Conservation (phyloP, 208 protist genomes). For the Trypanosoma conorhini region DNA sequence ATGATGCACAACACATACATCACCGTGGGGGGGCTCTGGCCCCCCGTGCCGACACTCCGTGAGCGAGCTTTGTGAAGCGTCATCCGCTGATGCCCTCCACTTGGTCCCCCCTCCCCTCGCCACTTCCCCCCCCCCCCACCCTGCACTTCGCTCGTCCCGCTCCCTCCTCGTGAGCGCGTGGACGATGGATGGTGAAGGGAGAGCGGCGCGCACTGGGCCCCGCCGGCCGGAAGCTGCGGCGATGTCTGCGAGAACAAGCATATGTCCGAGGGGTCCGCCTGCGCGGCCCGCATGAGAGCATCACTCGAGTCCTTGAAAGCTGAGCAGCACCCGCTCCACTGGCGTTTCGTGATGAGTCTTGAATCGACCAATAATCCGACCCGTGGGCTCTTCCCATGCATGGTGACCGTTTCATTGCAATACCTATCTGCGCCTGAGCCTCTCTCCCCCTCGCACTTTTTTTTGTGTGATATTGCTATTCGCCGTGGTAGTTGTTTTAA, state of each 20-base stretch:
- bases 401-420: conserved; percentile 18
- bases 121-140: neutral
- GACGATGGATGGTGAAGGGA: conserved; percentile 35
- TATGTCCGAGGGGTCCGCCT: conserved; percentile 26
- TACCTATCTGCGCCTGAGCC: neutral
- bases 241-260: conserved; percentile 40
- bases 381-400: neutral
- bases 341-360: conserved; percentile 9
- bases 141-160: conserved; percentile 56
- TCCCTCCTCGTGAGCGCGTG: conserved; percentile 10
- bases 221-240: neutral
- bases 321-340: conserved; percentile 1
- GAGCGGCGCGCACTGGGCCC: neutral
- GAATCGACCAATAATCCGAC: conserved; percentile 39
- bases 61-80: neutral
- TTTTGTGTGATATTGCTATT: conserved; percentile 21
- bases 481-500: neutral
- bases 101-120: neutral
- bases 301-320: conserved; percentile 28
- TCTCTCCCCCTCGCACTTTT: neutral
- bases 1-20: conserved; percentile 8
- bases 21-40: neutral
- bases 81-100: neutral
- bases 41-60: neutral
- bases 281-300: conserved; percentile 24